Evolutionary conservation across 2,329 filamentous ascomycete species (phyloP), one percentile per base, ranked within the genome.

Genomic region (Colletotrichum truncatum): DNA sequence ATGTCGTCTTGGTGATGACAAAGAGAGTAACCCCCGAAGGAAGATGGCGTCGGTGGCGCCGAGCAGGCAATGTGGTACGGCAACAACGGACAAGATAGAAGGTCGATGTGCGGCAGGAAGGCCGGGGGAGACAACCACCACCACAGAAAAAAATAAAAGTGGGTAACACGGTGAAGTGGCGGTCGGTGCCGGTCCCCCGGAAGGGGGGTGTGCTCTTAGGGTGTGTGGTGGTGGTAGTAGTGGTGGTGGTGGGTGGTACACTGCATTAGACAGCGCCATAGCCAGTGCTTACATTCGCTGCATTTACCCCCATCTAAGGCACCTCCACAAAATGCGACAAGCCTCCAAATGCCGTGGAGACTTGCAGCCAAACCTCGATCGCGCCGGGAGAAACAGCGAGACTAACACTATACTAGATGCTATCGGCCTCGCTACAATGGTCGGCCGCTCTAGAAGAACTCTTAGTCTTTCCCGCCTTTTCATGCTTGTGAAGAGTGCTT

Each of bases 31-130:
- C 5, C 23, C 38, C 16, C 30, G 41, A 16, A 46, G 41, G n/a
- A 46, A 43, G 48, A 48, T 56, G 48, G 56, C 48, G 48, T 60
- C 56, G 61, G 39, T 54, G 48, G 48, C 48, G 48, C 38, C 38
- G 45, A 52, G 34, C 25, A 21, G n/a, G 46, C 26, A 49, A 28
- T 28, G 23, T 25, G 18, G 43, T 46, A 26, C 43, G 43, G 43
- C 23, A 46, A 25, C 8, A 6, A 32, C 12, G 30, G 7, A 32
- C 34, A 14, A 11, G 43, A 46, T n/a, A 12, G 43, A 26, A 46
- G 43, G 25, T 46, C 21, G 43, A 43, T 46, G 46, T 18, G 25
- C 16, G 39, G 39, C n/a, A 25, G 18, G 39, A 56, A 46, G 30
- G n/a, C 28, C 14, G 53, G 18, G n/a, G 16, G n/a, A 14, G 46